Conservation (phyloP, 2,329 filamentous ascomycete genomes). For the Pseudocercospora pini-densiflorae region DNA sequence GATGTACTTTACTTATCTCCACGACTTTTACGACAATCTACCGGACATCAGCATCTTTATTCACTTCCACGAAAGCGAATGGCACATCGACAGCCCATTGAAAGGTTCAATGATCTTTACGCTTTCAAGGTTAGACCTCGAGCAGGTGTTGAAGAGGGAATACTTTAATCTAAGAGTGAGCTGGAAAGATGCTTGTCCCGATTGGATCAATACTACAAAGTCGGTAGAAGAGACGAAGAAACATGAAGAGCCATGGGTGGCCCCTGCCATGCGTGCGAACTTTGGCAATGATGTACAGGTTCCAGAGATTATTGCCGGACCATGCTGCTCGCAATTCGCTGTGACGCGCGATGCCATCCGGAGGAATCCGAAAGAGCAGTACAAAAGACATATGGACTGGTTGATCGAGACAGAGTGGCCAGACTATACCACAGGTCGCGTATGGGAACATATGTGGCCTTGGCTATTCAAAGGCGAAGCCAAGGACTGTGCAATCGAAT, state of each 20-base stretch:
- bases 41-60: slow-evolving; percentile 29
- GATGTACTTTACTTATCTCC: slow-evolving; percentile 31
- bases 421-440: slow-evolving; percentile 25
- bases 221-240: slow-evolving; percentile 21
- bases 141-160: slow-evolving; percentile 22
- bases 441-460: slow-evolving; percentile 33
- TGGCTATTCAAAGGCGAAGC: slow-evolving; percentile 24
- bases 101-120: slow-evolving; percentile 24
- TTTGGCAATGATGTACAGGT: slow-evolving; percentile 25
- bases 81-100: slow-evolving; percentile 28
- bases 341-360: slow-evolving; percentile 24
- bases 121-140: slow-evolving; percentile 24
- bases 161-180: slow-evolving; percentile 30
- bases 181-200: slow-evolving; percentile 30
- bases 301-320: slow-evolving; percentile 26
- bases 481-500: slow-evolving; percentile 22
- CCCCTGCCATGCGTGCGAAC: slow-evolving; percentile 22
- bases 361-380: slow-evolving; percentile 20
- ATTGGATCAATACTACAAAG: slow-evolving; percentile 28
- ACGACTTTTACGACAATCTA: slow-evolving; percentile 29
- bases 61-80: slow-evolving; percentile 25
- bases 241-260: slow-evolving; percentile 28
- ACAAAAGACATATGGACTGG: slow-evolving; percentile 21
- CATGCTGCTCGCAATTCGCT: slow-evolving; percentile 33
- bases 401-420: slow-evolving; percentile 19